Conservation (phyloP, 139 green algal species). For the Chlorella sp. region DNA sequence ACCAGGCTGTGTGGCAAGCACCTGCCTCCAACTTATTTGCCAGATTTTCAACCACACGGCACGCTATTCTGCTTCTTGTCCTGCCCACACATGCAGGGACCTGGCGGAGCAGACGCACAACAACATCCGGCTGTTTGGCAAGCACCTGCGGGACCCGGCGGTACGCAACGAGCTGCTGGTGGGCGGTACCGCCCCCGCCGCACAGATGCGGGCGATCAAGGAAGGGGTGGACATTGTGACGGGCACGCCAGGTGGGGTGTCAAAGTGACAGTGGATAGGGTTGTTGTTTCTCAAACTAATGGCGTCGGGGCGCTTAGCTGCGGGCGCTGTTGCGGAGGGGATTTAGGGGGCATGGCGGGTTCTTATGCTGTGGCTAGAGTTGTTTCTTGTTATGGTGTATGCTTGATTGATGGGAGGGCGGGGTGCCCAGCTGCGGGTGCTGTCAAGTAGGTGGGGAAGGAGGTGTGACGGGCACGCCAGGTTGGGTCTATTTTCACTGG, state of each 20-base stretch:
- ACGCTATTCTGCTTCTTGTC: neutral
- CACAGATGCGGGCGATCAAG: conserved; percentile 51
- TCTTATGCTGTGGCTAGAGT: too few species aligned
- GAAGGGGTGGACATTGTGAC: conserved; percentile 79
- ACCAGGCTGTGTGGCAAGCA: neutral
- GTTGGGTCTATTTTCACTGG: too few species aligned
- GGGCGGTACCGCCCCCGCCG: conserved; percentile 62
- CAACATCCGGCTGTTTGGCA: conserved; percentile 58
- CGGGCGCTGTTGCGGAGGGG: too few species aligned
- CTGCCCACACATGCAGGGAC: conserved; percentile 61
- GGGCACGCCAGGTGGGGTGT: conserved; percentile 70
- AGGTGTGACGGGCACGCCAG: too few species aligned
- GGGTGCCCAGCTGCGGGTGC: too few species aligned
- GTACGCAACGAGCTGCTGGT: conserved; percentile 69
- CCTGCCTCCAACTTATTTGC: neutral
- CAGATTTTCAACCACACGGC: neutral
- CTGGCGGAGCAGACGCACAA: conserved; percentile 87
- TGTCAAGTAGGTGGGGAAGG: too few species aligned
- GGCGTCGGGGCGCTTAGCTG: too few species aligned
- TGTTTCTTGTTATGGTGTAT: neutral
- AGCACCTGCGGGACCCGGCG: conserved; percentile 57
- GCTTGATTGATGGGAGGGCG: neutral
- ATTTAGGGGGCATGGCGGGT: too few species aligned
- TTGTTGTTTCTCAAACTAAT: too few species aligned
- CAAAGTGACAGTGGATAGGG: too few species aligned